These are phyloP conservation scores for Irpex rosettiformis DNA, from an alignment of 1,284 basidiomycete genomes.

Conservation along the genomic window DNA sequence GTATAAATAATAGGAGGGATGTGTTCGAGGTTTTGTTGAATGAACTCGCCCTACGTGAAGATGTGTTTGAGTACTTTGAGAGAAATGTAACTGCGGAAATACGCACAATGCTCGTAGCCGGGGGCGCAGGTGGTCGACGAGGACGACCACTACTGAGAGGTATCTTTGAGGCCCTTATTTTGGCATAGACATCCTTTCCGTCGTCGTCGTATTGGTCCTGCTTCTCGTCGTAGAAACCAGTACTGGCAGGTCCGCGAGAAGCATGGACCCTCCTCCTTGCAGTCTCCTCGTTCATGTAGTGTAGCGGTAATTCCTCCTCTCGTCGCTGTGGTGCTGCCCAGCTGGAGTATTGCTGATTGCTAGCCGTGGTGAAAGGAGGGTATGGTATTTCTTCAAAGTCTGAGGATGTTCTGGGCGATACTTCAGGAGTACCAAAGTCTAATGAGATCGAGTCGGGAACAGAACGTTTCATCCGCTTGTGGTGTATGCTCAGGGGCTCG, in stretches of 20 bases:
- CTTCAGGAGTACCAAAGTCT: constrained; percentile 58
- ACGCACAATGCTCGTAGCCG: constrained; percentile 68
- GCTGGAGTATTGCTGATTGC: constrained; percentile 29
- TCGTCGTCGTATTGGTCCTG: constrained; percentile 54
- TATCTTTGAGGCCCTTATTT: constrained; percentile 45
- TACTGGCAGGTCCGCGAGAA: constrained; percentile 37
- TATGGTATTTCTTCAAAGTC: constrained; percentile 72
- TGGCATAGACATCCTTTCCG: constrained; percentile 73
- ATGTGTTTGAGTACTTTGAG: background rate
- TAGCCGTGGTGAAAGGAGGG: constrained; percentile 37
- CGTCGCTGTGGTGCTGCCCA: constrained; percentile 31
- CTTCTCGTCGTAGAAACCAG: constrained; percentile 32
- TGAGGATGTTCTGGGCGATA: constrained; percentile 41
- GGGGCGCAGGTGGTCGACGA: constrained; percentile 57
- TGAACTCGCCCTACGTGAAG: constrained; percentile 62
- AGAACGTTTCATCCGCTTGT: constrained; percentile 17
- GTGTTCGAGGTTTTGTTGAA: constrained; percentile 81
- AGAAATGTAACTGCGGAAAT: background rate
- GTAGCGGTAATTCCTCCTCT: constrained; percentile 61
- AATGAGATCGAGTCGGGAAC: constrained; percentile 51
- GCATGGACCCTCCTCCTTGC: constrained; percentile 51
- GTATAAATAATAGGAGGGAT: constrained; percentile 87
- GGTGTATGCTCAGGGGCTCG: constrained; percentile 9
- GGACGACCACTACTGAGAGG: constrained; percentile 59
- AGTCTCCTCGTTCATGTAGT: constrained; percentile 71